Evolutionary conservation across 495 filamentous ascomycete genomes (phyloP).

Genomic region (Penicillium canescens): DNA sequence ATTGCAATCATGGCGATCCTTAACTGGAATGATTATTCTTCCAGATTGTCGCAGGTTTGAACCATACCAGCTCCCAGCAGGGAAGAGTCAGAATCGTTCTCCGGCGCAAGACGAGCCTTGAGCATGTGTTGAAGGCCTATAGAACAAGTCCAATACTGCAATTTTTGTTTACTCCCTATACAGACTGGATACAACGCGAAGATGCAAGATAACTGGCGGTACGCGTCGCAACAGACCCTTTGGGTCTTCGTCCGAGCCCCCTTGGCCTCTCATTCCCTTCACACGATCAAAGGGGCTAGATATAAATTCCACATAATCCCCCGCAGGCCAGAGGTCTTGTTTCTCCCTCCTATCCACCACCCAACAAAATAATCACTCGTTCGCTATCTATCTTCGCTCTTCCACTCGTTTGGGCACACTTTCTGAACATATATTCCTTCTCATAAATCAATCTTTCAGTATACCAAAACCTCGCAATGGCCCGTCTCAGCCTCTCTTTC

Average conservation of each 20-base stretch:
- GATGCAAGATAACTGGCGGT: not conserved
- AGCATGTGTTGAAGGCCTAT: not conserved
- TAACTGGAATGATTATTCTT: not conserved
- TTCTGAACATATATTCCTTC: conserved; percentile 14
- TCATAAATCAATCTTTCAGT: conserved; percentile 7
- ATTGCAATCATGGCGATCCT: not conserved
- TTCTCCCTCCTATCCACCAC: not conserved
- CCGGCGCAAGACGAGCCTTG: not conserved
- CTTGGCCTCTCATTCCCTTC: conserved; percentile 1
- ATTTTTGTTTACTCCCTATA: not conserved
- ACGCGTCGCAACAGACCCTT: not conserved
- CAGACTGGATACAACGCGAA: conserved; percentile 3
- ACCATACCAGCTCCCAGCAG: not conserved
- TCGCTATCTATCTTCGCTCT: not conserved
- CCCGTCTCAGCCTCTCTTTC: conserved; percentile 35
- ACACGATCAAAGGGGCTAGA: conserved; percentile 8
- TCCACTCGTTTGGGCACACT: conserved; percentile 14
- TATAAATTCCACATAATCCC: conserved; percentile 15
- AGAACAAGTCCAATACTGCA: not conserved
- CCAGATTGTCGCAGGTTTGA: not conserved
- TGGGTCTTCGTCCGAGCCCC: conserved; percentile 2
- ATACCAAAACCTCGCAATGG: conserved; percentile 31
- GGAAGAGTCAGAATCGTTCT: not conserved
- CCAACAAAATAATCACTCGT: conserved; percentile 1
- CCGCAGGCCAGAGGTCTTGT: not conserved